Percentiles rank a stretch among this genome's conserved stretches.
These are phyloP conservation scores for Endoconidiophora polonica DNA, from an alignment of 2,329 filamentous ascomycete genomes.

Conservation along the genomic window DNA sequence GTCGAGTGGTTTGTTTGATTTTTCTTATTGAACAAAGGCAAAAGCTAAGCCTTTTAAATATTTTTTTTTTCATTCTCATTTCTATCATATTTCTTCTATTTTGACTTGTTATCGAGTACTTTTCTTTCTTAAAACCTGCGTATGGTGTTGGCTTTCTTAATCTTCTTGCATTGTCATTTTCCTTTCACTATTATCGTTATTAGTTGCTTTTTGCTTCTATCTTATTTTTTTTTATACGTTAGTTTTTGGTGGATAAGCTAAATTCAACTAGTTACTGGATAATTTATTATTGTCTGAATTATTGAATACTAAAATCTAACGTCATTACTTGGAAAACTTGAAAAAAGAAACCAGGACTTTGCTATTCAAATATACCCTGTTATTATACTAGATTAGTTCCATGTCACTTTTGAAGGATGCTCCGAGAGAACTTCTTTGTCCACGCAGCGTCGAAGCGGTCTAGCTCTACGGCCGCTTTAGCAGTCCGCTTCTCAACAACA, in stretches of 20 bases:
- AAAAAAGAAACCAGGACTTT: too few species aligned
- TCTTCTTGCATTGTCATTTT: not conserved
- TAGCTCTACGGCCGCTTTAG: conserved; percentile 29
- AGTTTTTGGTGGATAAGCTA: too few species aligned
- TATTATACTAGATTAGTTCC: not conserved
- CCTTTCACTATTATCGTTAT: too few species aligned
- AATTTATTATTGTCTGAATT: too few species aligned
- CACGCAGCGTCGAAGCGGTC: conserved; percentile 28
- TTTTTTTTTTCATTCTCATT: not conserved
- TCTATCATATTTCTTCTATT: not conserved
- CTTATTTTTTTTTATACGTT: not conserved
- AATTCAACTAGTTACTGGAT: too few species aligned
- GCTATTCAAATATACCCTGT: too few species aligned
- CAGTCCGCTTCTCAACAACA: not conserved
- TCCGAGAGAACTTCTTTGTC: conserved; percentile 30
- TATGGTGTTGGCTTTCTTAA: too few species aligned
- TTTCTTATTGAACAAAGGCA: not conserved
- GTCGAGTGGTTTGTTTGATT: not conserved
- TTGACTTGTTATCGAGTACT: not conserved
- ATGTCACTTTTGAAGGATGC: not conserved
- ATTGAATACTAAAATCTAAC: too few species aligned
- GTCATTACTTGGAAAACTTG: too few species aligned
- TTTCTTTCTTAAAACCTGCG: not conserved
- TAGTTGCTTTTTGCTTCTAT: not conserved
- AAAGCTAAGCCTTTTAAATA: not conserved